Evolutionary conservation across 345 rosid species (phyloP).

Genomic region (Geranium brycei): DNA sequence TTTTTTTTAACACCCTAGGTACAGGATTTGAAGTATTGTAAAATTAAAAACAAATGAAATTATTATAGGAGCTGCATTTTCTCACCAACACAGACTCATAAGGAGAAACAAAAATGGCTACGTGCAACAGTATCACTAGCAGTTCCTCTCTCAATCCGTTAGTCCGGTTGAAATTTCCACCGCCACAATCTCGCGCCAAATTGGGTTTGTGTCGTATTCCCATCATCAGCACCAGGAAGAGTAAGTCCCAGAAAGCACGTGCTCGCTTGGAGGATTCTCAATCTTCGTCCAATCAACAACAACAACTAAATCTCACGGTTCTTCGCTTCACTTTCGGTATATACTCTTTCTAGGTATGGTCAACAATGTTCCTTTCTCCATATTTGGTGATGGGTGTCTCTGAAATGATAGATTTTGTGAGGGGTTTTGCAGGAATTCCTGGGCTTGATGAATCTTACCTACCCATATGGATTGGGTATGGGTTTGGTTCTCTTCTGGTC

Average conservation of each 20-base stretch:
- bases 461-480: conserved; percentile 88
- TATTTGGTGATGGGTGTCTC: neutral
- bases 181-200: neutral
- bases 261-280: conserved; percentile 28
- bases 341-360: neutral
- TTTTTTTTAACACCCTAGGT: no score
- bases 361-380: neutral
- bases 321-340: conserved; percentile 83
- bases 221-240: neutral
- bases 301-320: conserved; percentile 68
- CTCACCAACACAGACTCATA: no score
- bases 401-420: neutral
- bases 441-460: conserved; percentile 83
- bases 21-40: no score
- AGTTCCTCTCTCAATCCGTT: no score
- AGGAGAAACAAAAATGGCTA: no score
- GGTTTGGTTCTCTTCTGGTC: conserved; percentile 73
- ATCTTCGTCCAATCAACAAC: conserved; percentile 25
- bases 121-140: no score
- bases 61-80: no score
- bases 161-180: neutral
- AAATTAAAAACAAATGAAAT: no score
- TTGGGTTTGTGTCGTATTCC: neutral
- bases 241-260: conserved; percentile 16
- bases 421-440: conserved; percentile 42